Percentiles rank a stretch among this genome's conserved stretches.
These are phyloP conservation scores for Mycothermus thermophilus DNA, from an alignment of 495 filamentous ascomycete genomes.

Conservation along the genomic window DNA sequence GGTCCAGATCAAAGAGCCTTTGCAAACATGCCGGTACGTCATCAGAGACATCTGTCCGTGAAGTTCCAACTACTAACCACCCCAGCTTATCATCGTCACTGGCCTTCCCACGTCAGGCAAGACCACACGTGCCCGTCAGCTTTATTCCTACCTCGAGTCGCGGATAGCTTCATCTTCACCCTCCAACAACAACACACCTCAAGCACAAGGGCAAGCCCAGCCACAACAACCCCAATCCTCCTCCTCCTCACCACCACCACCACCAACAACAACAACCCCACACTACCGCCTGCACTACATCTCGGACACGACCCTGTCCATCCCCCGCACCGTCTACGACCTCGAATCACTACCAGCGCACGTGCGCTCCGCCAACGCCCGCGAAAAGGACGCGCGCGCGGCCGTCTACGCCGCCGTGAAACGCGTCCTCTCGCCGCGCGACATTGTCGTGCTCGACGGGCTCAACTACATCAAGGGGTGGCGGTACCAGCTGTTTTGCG, in stretches of 20 bases:
- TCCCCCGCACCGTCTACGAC: conserved; percentile 50
- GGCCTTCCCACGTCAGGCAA: conserved; percentile 91
- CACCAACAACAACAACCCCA: conserved; percentile 1
- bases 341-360: conserved; percentile 35
- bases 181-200: background rate
- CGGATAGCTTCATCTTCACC: conserved; percentile 30
- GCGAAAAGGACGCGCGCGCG: conserved; percentile 88
- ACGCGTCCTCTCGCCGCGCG: conserved; percentile 58
- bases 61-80: background rate
- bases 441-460: conserved; percentile 78
- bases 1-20: no score
- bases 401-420: conserved; percentile 75
- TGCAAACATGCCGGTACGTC: conserved; percentile 2
- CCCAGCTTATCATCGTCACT: conserved; percentile 80
- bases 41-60: background rate
- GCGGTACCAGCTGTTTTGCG: conserved; percentile 90
- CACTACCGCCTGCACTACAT: conserved; percentile 51
- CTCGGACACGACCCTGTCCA: conserved; percentile 49
- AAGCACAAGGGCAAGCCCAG: background rate
- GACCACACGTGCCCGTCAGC: conserved; percentile 69
- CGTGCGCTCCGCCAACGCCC: conserved; percentile 40
- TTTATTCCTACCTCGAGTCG: conserved; percentile 48
- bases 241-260: conserved; percentile 9
- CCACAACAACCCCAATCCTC: background rate
- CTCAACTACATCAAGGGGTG: conserved; percentile 98